Evolutionary conservation across 176 grass and related monocot species (phyloP), one percentile per base, ranked within the genome.

Genomic region (Bromus sterilis): DNA sequence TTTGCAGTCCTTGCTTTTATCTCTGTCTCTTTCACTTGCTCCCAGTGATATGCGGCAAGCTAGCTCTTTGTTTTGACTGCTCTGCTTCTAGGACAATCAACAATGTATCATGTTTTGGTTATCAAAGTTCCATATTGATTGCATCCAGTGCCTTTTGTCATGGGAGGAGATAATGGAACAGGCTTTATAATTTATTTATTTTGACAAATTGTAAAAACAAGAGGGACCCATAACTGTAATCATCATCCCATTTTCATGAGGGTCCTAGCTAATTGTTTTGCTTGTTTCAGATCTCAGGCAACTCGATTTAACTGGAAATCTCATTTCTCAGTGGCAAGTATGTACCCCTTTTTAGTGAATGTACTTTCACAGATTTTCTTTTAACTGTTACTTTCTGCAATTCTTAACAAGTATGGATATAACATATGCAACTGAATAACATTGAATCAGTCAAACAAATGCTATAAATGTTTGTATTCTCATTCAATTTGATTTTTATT

Each of bases 291-390:
- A 93, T 87, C 78, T 98, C 28, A 91, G 69, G 58, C 84, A 93
- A 70, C 86, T 98, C 79, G 95, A 98, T 87, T 94, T 98, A 85
- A 98, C 92, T 29, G 95, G 95, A 84, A 94, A 98, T 88, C 80
- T 98, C 49, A 42, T 98, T 66, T 94, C 92, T 55, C 86, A 69
- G 62, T 98, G 95, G 95, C 78, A 94, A 88, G 95, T 98, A 93
- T 6, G 76, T 25, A 85, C 7, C 40, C 40, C 15, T 18, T 16
- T 71, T 18, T 71, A 44, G 67, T 13, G 1, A 71, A 7, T 5
- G 0, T 2, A 10, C 65, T 78, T 57, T 20, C 6, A 33, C 9
- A 61, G 2, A 88, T 29, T 18, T 30, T 2, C 56, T 64, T 11
- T 78, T 48, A 6, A 33, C 39, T 11, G 12, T 9, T 28, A 20